These are phyloP conservation scores for Dalechampia spathulata DNA, from an alignment of 441 rosid species.

Conservation along the genomic window DNA sequence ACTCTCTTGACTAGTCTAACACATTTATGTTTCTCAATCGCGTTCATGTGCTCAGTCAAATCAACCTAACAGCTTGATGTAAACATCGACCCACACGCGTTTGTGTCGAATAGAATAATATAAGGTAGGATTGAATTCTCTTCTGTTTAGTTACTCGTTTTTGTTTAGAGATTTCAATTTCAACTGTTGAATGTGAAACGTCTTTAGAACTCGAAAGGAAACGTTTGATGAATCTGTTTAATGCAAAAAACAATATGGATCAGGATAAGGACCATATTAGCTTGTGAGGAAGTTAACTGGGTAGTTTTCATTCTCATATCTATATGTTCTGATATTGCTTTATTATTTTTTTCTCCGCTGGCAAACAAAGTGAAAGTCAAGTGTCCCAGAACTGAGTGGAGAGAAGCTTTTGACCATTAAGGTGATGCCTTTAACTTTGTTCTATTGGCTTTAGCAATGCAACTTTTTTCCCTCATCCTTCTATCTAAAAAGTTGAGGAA, in stretches of 20 bases:
- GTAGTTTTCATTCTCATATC: conserved; percentile 10
- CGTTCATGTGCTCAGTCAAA: conserved; percentile 26
- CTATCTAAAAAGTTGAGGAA: conserved; percentile 16
- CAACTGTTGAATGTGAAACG: no score
- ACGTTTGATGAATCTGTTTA: no score
- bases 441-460: conserved; percentile 14
- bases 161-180: no score
- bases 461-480: conserved; percentile 7
- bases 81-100: no score
- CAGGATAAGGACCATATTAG: conserved; percentile 21
- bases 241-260: no score
- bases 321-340: conserved; percentile 1
- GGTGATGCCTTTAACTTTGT: conserved; percentile 13
- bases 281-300: conserved; percentile 12
- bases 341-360: conserved; percentile 1
- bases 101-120: no score
- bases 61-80: conserved; percentile 30
- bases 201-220: no score
- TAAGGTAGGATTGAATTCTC: conserved; percentile 10
- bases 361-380: conserved; percentile 36
- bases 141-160: neutral
- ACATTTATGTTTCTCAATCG: conserved; percentile 9
- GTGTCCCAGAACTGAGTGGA: conserved; percentile 30
- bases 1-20: conserved; percentile 38
- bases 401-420: conserved; percentile 36